Conservation (phyloP, 2,329 filamentous ascomycete species). For the Thermomyces lanuginosus region DNA sequence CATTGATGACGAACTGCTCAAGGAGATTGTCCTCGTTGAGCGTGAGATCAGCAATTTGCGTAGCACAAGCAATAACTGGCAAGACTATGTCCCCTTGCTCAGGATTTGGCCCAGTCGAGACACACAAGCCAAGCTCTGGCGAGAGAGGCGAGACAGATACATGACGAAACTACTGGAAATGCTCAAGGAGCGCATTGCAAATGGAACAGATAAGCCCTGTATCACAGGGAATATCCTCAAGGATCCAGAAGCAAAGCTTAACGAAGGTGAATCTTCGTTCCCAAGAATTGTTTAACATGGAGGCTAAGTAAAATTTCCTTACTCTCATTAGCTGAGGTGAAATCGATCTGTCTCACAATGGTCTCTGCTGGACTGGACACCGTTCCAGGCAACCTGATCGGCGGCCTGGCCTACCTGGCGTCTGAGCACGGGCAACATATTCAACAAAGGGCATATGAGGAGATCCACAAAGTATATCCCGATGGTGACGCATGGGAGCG, state of each 20-base stretch:
- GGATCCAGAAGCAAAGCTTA: slow-evolving; percentile 51
- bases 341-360: slow-evolving; percentile 68
- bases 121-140: slow-evolving; percentile 46
- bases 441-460: slow-evolving; percentile 51
- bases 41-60: slow-evolving; percentile 59
- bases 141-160: slow-evolving; percentile 51
- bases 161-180: slow-evolving; percentile 43
- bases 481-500: slow-evolving; percentile 60
- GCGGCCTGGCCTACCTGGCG: slow-evolving; percentile 63
- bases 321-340: slow-evolving; percentile 47
- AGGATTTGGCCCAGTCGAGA: slow-evolving; percentile 48
- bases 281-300: background rate
- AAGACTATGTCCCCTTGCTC: slow-evolving; percentile 66
- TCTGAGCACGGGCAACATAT: slow-evolving; percentile 50
- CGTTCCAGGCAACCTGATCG: slow-evolving; percentile 61
- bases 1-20: slow-evolving; percentile 48
- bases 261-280: slow-evolving; percentile 35
- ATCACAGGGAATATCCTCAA: slow-evolving; percentile 57
- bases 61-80: slow-evolving; percentile 68
- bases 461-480: slow-evolving; percentile 56
- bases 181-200: slow-evolving; percentile 44
- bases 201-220: slow-evolving; percentile 50
- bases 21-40: slow-evolving; percentile 62
- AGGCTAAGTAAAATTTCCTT: background rate
- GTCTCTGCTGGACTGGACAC: slow-evolving; percentile 69